Evolutionary conservation across 441 rosid species (phyloP), one percentile per base, ranked within the genome.

Genomic region (Pelargonium citronellum): DNA sequence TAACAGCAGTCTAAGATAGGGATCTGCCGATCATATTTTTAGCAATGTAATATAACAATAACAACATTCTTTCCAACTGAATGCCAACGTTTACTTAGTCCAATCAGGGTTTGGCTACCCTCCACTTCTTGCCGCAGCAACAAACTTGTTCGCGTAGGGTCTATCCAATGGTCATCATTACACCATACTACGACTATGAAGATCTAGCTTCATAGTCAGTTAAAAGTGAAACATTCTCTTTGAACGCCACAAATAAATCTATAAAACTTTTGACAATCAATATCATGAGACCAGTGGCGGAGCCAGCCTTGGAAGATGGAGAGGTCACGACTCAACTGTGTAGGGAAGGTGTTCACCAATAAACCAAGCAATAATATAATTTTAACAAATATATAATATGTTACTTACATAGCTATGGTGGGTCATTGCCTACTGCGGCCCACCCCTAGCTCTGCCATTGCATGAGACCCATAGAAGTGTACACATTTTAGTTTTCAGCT

Each of bases 1-100:
- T 22, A 22, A 30, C 37, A 43, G 46, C 30, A 64, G 51, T 19
- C 46, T 9, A 11, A 68, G 1, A 8, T 12, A 55, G 43, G 30
- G 39, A 27, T 22, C 39, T 61, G 39, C 3, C 8, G 2, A 10
- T 24, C 39, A 61, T 61, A 3, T 10, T 61, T 61, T 61, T 5
- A 24, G 34, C 19, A 53, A 53, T 53, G n/a, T 4, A 15, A 51
- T 10, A n/a, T n/a, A 53, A 53, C 3, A 60, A 60, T 60, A 53
- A 53, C 27, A 57, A 57, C 19, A 20, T 57, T 57, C 62, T 22
- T 22, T 22, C 62, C 62, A 57, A 57, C 62, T 17, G 24, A 57
- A 7, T 11, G 1, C 19, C 12, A 16, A 2, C 7, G 9, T 57
- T 57, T 53, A 53, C 60, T 53, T 15, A 20, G 60, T 53, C 9